Percentiles rank a stretch among this genome's conserved stretches.
These are phyloP conservation scores for Calvatia gigantea DNA, from an alignment of 768 basidiomycete genomes.

Conservation along the genomic window DNA sequence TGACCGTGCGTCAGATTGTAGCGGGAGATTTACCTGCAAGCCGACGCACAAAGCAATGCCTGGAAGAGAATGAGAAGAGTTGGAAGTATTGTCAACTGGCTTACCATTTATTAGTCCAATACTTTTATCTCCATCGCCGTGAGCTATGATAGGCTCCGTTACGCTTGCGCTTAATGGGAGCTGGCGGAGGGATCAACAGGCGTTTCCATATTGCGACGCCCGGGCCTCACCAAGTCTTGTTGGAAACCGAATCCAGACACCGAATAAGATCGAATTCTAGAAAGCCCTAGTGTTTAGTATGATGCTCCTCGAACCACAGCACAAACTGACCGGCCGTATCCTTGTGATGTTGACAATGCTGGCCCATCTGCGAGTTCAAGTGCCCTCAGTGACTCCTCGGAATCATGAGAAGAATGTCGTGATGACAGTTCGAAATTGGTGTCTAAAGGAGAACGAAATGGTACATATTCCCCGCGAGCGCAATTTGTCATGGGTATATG, in stretches of 20 bases:
- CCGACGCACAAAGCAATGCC: conserved; percentile 87
- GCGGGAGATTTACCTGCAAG: conserved; percentile 54
- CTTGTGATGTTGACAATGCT: conserved; percentile 22
- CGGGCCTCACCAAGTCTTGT: conserved; percentile 44
- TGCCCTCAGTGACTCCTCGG: conserved; percentile 72
- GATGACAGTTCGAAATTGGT: conserved; percentile 37
- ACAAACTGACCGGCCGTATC: conserved; percentile 31
- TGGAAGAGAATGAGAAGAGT: conserved; percentile 22
- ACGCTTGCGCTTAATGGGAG: conserved; percentile 76
- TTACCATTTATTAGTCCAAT: conserved; percentile 75
- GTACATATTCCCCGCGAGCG: conserved; percentile 39
- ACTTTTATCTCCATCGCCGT: conserved; percentile 62
- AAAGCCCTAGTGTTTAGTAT: background rate
- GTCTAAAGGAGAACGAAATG: conserved; percentile 39
- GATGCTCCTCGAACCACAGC: background rate
- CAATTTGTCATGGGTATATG: conserved; percentile 34
- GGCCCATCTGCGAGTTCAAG: conserved; percentile 75
- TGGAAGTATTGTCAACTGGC: conserved; percentile 17
- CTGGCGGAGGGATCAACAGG: conserved; percentile 15
- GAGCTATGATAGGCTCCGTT: conserved; percentile 58
- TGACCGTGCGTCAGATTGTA: background rate
- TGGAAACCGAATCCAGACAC: conserved; percentile 78
- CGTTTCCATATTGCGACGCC: background rate
- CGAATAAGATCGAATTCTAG: conserved; percentile 61
- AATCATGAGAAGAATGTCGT: conserved; percentile 49